phyloP scores from a whole-genome alignment of 1,139 yeast genomes.

The Taphrina confusa region DNA sequence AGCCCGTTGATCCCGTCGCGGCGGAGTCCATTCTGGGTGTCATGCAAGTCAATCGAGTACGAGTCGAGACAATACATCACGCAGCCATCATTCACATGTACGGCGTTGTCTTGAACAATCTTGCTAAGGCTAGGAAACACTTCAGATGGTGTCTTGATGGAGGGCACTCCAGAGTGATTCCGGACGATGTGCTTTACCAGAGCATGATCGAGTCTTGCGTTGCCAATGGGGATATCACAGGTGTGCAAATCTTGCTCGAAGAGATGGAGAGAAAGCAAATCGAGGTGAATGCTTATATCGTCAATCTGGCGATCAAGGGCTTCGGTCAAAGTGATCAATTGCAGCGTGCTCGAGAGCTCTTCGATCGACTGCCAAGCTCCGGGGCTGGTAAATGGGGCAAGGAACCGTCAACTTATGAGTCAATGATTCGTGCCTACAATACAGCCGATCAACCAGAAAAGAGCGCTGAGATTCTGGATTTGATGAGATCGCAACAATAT shows the following conservation, averaged over 20 bases:
- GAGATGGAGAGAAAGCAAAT: slow-evolving; percentile 48
- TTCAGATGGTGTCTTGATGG: slow-evolving; percentile 44
- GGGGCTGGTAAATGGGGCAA: slow-evolving; percentile 41
- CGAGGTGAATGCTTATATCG: slow-evolving; percentile 47
- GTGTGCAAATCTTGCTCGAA: slow-evolving; percentile 45
- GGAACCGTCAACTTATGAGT: slow-evolving; percentile 49
- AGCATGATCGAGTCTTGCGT: slow-evolving; percentile 47
- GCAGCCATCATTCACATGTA: slow-evolving; percentile 50
- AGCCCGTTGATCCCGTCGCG: slow-evolving; percentile 45
- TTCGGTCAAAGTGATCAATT: slow-evolving; percentile 47
- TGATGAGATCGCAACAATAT: slow-evolving; percentile 44
- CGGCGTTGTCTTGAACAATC: slow-evolving; percentile 47
- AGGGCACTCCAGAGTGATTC: slow-evolving; percentile 30
- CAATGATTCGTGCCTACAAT: slow-evolving; percentile 47
- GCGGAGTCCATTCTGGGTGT: slow-evolving; percentile 48
- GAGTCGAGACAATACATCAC: slow-evolving; percentile 45
- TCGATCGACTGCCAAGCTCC: slow-evolving; percentile 43
- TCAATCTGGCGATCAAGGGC: slow-evolving; percentile 48
- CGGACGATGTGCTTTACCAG: slow-evolving; percentile 18
- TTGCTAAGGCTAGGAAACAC: slow-evolving; percentile 47
- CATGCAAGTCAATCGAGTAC: slow-evolving; percentile 45
- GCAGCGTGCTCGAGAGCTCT: slow-evolving; percentile 45
- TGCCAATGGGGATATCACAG: slow-evolving; percentile 44
- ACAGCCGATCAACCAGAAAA: slow-evolving; percentile 42
- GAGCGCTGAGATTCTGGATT: slow-evolving; percentile 43